Conservation (phyloP, 2,329 filamentous ascomycete species). For the Chrysoporthe cubensis region DNA sequence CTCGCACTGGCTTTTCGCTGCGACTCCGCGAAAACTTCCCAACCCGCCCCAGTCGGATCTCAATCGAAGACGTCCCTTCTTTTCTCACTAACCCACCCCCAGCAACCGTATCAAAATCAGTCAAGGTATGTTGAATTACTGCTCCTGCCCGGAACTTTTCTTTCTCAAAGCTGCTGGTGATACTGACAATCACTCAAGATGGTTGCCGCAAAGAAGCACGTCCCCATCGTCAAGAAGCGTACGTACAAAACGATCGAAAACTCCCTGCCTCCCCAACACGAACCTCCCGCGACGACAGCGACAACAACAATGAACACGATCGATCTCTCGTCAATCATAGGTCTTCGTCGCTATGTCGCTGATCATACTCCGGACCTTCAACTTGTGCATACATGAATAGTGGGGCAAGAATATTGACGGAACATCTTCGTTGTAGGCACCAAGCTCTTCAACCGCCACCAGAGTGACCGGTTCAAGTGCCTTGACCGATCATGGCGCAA, state of each 20-base stretch:
- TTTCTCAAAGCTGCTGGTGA: background rate
- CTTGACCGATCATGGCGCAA: slow-evolving; percentile 94
- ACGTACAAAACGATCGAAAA: slow-evolving; percentile 55
- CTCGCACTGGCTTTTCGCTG: slow-evolving; percentile 17
- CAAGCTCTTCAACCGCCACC: slow-evolving; percentile 95
- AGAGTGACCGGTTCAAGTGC: slow-evolving; percentile 96
- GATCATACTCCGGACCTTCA: slow-evolving; percentile 19
- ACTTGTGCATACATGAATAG: slow-evolving; percentile 25
- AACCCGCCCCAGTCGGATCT: slow-evolving; percentile 14
- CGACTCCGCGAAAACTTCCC: slow-evolving; percentile 19
- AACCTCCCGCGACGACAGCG: slow-evolving; percentile 7
- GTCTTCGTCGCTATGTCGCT: background rate
- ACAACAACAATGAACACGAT: slow-evolving; percentile 12
- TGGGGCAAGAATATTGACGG: slow-evolving; percentile 43
- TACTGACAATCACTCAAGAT: slow-evolving; percentile 61
- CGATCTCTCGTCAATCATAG: slow-evolving; percentile 1
- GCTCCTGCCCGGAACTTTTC: background rate
- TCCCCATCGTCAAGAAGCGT: slow-evolving; percentile 99
- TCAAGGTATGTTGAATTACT: slow-evolving; percentile 27
- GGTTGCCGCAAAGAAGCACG: slow-evolving; percentile 99
- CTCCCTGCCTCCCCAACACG: slow-evolving; percentile 26
- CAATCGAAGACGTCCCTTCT: slow-evolving; percentile 23
- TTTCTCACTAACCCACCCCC: slow-evolving; percentile 23
- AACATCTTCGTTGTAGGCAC: slow-evolving; percentile 65
- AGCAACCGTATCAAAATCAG: slow-evolving; percentile 29